These are phyloP conservation scores for Tulasnella sp. DNA, from an alignment of 768 basidiomycete species.

Conservation along the genomic window DNA sequence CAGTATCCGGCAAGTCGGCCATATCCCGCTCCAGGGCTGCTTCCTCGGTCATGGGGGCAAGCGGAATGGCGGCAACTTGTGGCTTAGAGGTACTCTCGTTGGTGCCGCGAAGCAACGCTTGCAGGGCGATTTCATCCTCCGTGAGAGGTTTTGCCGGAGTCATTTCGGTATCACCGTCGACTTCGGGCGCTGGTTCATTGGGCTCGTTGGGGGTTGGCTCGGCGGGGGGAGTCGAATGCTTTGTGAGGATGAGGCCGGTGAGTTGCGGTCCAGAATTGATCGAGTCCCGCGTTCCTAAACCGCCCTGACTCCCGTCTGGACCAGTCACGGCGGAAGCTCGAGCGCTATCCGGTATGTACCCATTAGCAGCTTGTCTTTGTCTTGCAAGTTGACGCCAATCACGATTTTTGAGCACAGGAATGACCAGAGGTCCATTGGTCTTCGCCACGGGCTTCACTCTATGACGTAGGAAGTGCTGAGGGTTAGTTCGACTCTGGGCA, in stretches of 20 bases:
- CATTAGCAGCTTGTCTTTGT: conserved; percentile 57
- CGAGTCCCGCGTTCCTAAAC: conserved; percentile 69
- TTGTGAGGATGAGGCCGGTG: conserved; percentile 64
- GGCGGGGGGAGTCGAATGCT: conserved; percentile 37
- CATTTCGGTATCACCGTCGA: conserved; percentile 41
- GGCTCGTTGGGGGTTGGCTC: conserved; percentile 41
- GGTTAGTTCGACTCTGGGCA: conserved; percentile 58
- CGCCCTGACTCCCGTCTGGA: conserved; percentile 73
- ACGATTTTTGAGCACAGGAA: conserved; percentile 80
- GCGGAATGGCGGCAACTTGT: conserved; percentile 66
- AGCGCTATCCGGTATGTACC: conserved; percentile 69
- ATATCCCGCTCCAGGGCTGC: conserved; percentile 88
- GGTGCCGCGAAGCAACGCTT: conserved; percentile 48
- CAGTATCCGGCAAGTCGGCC: conserved; percentile 70
- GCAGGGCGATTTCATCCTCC: conserved; percentile 47
- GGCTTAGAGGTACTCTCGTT: conserved; percentile 39
- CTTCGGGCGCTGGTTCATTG: conserved; percentile 38
- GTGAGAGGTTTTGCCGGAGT: conserved; percentile 54
- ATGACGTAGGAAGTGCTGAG: conserved; percentile 48
- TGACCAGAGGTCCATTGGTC: conserved; percentile 71
- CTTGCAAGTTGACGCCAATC: conserved; percentile 88
- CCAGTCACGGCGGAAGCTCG: conserved; percentile 54
- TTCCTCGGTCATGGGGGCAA: conserved; percentile 65
- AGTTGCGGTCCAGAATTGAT: conserved; percentile 78
- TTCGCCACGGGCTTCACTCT: conserved; percentile 41